Evolutionary conservation across 768 basidiomycete species (phyloP).

Genomic region (Leccinellum albellum): DNA sequence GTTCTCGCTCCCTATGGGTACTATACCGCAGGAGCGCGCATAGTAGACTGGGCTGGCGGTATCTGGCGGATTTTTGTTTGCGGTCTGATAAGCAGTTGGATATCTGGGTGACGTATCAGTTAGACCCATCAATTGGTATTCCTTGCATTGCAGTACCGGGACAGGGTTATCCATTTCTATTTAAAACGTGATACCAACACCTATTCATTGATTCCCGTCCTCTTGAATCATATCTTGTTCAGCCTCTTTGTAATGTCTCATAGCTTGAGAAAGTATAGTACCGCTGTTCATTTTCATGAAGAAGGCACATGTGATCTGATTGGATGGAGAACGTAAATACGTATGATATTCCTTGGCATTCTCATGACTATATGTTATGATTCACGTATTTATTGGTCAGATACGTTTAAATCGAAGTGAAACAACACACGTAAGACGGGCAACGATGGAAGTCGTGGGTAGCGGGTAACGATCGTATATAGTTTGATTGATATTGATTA

Average conservation of each 20-base stretch:
- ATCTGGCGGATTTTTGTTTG: not conserved
- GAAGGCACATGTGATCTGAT: too few relatives aligned
- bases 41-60: not conserved
- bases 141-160: not conserved
- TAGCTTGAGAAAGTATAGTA: not conserved
- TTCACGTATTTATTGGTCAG: not conserved
- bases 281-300: not conserved
- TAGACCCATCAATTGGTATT: not conserved
- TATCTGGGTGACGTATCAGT: not conserved
- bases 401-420: not conserved
- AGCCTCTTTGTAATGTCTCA: slow-evolving; percentile 1
- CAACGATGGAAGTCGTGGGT: not conserved
- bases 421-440: not conserved
- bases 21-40: slow-evolving; percentile 7
- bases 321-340: too few relatives aligned
- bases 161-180: not conserved
- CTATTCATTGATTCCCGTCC: not conserved
- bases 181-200: not conserved
- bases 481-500: not conserved
- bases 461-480: not conserved
- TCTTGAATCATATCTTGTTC: not conserved
- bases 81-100: not conserved
- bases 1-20: slow-evolving; percentile 41
- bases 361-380: not conserved
- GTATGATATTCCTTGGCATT: not conserved